Evolutionary conservation across 192 early-diverging fungal species (phyloP), one percentile per base, ranked within the genome.

Genomic region (Podila minutissima): DNA sequence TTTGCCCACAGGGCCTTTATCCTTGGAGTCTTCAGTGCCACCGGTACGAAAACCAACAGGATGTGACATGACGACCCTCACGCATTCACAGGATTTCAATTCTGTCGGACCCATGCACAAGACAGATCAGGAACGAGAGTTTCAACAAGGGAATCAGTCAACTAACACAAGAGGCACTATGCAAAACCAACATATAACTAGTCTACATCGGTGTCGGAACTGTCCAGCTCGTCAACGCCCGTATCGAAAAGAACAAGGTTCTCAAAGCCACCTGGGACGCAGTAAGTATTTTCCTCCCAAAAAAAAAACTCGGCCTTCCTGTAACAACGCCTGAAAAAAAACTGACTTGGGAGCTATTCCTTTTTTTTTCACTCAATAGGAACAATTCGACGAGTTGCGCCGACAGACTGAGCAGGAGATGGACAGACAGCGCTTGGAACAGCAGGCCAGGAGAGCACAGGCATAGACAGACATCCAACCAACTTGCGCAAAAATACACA

Each of bases 381-480:
- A 81, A 81, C 77, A 81, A 81, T 61, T 81, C 69, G 77, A 65
- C 17, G 77, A 81, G 35, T 59, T 81, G 59, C 77, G 77, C 33
- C 65, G 67, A 29, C 77, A 73, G 48, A 71, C 70, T 32, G 77
- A 81, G 26, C 11, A 57, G 4, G 71, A 81, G 55, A 81, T 81
- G 77, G 77, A 72, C 37, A 72, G 77, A 66, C 77, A 81, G 49
- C 59, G 77, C 49, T 7, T 61, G 61, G 77, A 81, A 33, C 77
- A 81, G 77, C 77, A 81, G 67, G 58, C 59, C 50, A 81, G 77
- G 33, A 68, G 77, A 73, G 32, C 49, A 5, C 60, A 67, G 19
- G 28, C 64, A 77, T 66, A 59, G 31, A 61, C 41, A 46, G 11
- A 41, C 13, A 46, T 17, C 41, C 12, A 46, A 13, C 35, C 12